These are phyloP conservation scores for Pyrenula massariospora DNA, from an alignment of 495 filamentous ascomycete genomes.

Conservation along the genomic window DNA sequence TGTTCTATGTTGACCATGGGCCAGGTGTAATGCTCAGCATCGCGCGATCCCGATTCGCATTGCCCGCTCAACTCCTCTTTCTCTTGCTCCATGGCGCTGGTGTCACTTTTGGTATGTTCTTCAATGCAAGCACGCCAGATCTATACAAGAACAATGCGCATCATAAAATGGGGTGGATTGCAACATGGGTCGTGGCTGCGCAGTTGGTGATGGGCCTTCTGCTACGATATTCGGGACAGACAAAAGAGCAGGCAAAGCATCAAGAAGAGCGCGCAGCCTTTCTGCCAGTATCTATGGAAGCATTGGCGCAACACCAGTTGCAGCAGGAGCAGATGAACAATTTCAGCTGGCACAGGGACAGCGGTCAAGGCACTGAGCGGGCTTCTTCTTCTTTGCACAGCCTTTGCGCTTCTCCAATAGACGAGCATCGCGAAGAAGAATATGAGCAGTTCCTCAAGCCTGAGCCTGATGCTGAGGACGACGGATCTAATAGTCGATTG, in stretches of 20 bases:
- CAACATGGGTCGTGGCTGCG: conserved; percentile 55
- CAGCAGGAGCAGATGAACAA: conserved; percentile 24
- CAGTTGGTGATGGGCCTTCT: conserved; percentile 63
- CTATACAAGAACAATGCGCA: conserved; percentile 84
- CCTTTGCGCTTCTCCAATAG: conserved; percentile 45
- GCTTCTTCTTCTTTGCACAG: conserved; percentile 58
- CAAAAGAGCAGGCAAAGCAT: conserved; percentile 8
- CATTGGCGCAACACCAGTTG: conserved; percentile 50
- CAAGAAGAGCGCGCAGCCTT: conserved; percentile 38
- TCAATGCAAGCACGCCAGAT: conserved; percentile 75
- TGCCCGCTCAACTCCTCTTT: conserved; percentile 68
- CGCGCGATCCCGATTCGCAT: conserved; percentile 61
- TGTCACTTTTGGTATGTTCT: conserved; percentile 59
- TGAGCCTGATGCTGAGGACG: conserved; percentile 36
- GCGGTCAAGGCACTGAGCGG: conserved; percentile 76
- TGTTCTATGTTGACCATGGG: neutral
- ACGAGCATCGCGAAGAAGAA: conserved; percentile 37
- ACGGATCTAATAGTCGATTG: conserved; percentile 21
- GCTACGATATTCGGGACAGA: conserved; percentile 32
- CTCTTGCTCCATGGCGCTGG: conserved; percentile 59
- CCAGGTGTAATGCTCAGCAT: conserved; percentile 81
- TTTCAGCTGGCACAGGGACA: conserved; percentile 71
- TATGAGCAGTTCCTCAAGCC: conserved; percentile 40
- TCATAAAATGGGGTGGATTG: conserved; percentile 79
- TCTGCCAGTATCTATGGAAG: conserved; percentile 57